Base-by-base conservation (phyloP, 2,329 filamentous ascomycete species). In the Paecilomyces niveus region DNA sequence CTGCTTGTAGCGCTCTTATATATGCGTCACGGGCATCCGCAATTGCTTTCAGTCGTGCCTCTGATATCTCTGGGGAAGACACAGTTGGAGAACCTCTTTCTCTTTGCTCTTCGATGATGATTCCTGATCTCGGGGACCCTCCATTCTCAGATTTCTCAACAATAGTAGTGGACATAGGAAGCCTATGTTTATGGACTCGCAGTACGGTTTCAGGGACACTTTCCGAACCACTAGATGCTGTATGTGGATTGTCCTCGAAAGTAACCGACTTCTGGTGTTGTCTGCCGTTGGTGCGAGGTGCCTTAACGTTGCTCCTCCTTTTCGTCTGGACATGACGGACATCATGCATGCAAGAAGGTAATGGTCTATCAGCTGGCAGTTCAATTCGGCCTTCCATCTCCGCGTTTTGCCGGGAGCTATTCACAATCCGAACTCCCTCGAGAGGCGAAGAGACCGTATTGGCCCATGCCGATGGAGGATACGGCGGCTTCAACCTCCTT, bases 131-230 rank as follows among this genome's bases (percentile, higher is more conserved):
- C 3, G 50, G 50, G 9, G 10, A 29, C 24, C 22, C 15, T 24
- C 50, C 22, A 52, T 24, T 29, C 13, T 52, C 22, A 3, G 21
- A 52, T 52, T 8, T 18, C 22, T 52, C 50, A 21, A 52, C 21
- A n/a, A 45, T 15, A 13, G 50, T 24, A 1, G 22, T 52, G 50
- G 22, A 29, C 50, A 29, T 52, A 5, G 50, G 50, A 52, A 3
- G 22, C 1, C 6, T 26, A 18, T 29, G 22, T 52, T 29, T 26
- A 3, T 15, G 9, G 13, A 52, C 21, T 52, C 50, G 50, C 11
- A 52, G 22, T 52, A 65, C 57, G 2, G 63, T 65, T 18, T 59
- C 63, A 15, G 21, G 50, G 26, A 21, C 26, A n/a, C 50, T 29
- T 18, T 22, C 22, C 15, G 50, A 52, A 29, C 50, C n/a, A 6